Base-by-base conservation (phyloP, 1,139 yeast genomes). In the Candida smagusa region DNA sequence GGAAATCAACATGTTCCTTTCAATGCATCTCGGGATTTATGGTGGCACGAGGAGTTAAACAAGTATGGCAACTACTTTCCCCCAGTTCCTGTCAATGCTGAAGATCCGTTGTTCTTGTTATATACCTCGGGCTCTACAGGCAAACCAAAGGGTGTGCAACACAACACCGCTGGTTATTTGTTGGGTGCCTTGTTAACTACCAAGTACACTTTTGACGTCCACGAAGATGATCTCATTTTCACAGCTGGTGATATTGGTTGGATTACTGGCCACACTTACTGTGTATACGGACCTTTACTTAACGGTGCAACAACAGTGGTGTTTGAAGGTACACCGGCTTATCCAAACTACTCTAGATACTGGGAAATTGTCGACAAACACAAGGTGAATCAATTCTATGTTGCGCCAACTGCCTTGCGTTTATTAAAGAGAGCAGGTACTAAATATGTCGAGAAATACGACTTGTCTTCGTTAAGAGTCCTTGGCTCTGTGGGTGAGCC, bases 401-500 rank as follows among this genome's bases (percentile, higher is more conserved):
- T 86, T 46, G 95, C 96, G 2, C 96, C 96, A 48, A 86, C 96
- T 22, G 95, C 95, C 11, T 70, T 86, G 51, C 77, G 96, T 60
- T 69, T 86, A 54, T 73, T 86, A 62, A 86, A 85, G 66, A 74
- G 94, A 55, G 94, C 94, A 24, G 95, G 96, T 41, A 77, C 80
- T 48, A 70, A 78, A 40, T 79, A 63, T 53, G 77, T 84, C 50
- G 81, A 79, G 51, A 73, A 77, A 22, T 79, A 69, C 57, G 83
- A 84, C 49, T 70, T 86, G 54, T 72, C 77, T 38, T 74, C 88
- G 2, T 53, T 86, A 44, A 74, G 95, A 54, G 81, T 79, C 25
- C 71, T 86, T 43, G 96, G 95, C 19, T 81, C 94, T 9, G 96
- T 86, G 33, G 96, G 96, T 57, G 96, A 86, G 61, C 96, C 96